Evolutionary conservation across 2,329 filamentous ascomycete genomes (phyloP), one percentile per base, ranked within the genome.

Genomic region (Dichotomopilus funicola): DNA sequence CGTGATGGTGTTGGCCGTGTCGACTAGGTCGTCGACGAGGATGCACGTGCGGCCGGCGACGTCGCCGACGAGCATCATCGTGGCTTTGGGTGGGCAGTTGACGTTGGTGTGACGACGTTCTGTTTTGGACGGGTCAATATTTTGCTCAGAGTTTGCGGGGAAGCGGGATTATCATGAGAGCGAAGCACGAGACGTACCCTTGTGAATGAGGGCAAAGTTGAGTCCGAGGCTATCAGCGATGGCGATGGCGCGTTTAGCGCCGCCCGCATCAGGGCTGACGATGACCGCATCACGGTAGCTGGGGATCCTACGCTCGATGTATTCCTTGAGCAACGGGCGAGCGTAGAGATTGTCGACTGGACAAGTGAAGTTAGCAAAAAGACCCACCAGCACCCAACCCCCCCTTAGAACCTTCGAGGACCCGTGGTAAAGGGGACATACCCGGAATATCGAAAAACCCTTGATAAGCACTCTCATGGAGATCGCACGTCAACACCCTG

Each of bases 161-260:
- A 37, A 42, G 19, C 11, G 6, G 35, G 5, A 27, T 49, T 34
- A 33, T 19, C 7, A 27, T 27, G 11, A 48, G 34, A 7, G 12
- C 6, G 7, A 48, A 27, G 43, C 31, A 8, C 12, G 60, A 54
- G 36, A 46, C 59, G 73, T 70, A 78, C 89, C 90, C 85, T 99
- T 99, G 78, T 99, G 94, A 67, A 99, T 99, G 57, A 99, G 81
- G 49, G 94, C 94, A 75, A 99, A 97, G 57, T 92, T 88, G 78
- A 96, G 90, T 63, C 90, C 89, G 58, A 99, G 81, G 59, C 86
- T 85, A 73, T 99, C 94, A n/a, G 94, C 94, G 70, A 99, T 96
- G 50, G 90, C 88, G 31, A 92, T 96, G 27, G 94, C 94, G 62
- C 94, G 84, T 78, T 99, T 99, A 51, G 94, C 94, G 62, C 94